phyloP scores from a whole-genome alignment of 2,329 filamentous ascomycete genomes.

The Ceratocystis huliohia region DNA sequence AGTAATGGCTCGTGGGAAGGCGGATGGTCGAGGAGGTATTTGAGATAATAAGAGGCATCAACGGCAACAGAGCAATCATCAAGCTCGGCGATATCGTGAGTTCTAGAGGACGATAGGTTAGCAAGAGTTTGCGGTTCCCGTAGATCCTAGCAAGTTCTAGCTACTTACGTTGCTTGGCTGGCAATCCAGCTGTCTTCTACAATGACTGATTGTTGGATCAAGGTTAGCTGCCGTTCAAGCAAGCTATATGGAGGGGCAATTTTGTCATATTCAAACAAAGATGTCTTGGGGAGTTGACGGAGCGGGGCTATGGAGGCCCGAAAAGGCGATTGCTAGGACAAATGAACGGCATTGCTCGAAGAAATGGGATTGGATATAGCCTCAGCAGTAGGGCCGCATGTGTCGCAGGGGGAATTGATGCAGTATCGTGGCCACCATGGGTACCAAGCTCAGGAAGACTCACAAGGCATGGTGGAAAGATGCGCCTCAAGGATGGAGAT shows the following conservation, averaged over 20 bases:
- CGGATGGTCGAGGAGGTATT: conserved; percentile 57
- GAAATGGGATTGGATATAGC: neutral
- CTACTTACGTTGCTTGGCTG: conserved; percentile 30
- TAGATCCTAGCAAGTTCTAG: no score
- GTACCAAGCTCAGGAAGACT: conserved; percentile 24
- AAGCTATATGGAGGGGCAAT: conserved; percentile 6
- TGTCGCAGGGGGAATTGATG: neutral
- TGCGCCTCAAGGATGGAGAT: conserved; percentile 2
- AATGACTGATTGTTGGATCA: conserved; percentile 26
- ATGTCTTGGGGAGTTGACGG: neutral
- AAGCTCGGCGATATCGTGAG: conserved; percentile 54
- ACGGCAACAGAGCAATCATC: conserved; percentile 66
- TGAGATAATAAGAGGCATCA: conserved; percentile 81
- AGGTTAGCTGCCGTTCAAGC: conserved; percentile 4
- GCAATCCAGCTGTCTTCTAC: conserved; percentile 32
- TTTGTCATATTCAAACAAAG: conserved; percentile 4
- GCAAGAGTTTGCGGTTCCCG: neutral
- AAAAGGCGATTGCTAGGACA: neutral
- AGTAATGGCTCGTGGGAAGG: conserved; percentile 75
- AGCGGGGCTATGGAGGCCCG: neutral
- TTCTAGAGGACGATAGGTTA: conserved; percentile 29
- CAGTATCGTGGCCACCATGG: neutral
- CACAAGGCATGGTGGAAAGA: conserved; percentile 28
- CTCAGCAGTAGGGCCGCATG: conserved; percentile 17
- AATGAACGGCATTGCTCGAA: neutral